phyloP scores from a whole-genome alignment of 202 grass and related monocot species.

The Panicum hallii region DNA sequence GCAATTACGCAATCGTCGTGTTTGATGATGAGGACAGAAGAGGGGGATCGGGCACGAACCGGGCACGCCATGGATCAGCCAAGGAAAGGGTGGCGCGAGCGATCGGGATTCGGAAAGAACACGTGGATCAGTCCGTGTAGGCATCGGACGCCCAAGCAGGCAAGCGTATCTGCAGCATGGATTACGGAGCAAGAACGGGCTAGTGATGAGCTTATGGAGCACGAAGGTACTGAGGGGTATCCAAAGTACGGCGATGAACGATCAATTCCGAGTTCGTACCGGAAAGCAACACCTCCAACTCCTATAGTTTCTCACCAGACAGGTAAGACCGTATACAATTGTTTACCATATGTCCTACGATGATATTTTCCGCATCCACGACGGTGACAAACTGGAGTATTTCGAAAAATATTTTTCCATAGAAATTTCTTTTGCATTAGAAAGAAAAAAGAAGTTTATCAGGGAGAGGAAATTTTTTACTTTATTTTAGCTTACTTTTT shows the following conservation, averaged over 20 bases:
- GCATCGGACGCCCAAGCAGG: neutral
- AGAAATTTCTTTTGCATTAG: constrained; percentile 9
- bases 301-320: neutral
- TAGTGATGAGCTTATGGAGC: neutral
- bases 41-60: too few species aligned
- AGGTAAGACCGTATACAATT: neutral
- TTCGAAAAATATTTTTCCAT: neutral
- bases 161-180: neutral
- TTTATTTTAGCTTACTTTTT: neutral
- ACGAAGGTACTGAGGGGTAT: neutral
- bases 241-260: neutral
- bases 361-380: neutral
- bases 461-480: neutral
- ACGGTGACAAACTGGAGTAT: neutral
- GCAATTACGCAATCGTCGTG: too few species aligned
- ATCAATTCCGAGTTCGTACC: neutral
- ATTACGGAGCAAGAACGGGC: neutral
- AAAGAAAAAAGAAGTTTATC: constrained; percentile 1
- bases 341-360: neutral
- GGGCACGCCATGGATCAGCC: neutral
- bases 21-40: neutral
- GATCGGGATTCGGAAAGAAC: neutral
- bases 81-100: neutral
- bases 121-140: neutral
- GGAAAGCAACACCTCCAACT: neutral